A percentile compares a stretch with the other conserved stretches of the same genome.
Conservation (phyloP, 1,284 basidiomycete species). For the Ganoderma boninense region DNA sequence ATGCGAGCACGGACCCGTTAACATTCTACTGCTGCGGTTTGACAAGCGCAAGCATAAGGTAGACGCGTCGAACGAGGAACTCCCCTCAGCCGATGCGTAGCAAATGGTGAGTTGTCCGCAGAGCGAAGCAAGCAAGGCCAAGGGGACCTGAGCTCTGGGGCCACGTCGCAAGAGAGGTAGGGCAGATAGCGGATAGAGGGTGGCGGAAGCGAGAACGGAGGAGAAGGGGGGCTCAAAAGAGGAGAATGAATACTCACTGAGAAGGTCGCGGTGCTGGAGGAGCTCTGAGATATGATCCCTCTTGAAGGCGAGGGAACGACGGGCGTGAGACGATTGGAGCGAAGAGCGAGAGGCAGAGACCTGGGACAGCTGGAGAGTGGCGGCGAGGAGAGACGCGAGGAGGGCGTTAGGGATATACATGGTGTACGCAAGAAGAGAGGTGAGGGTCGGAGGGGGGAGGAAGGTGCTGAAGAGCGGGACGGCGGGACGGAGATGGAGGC, state of each 20-base stretch:
- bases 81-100: neutral
- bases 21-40: neutral
- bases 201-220: neutral
- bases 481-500: conserved; percentile 31
- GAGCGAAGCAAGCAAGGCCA: neutral
- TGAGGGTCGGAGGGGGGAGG: conserved; percentile 11
- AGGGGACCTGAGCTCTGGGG: neutral
- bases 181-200: neutral
- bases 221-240: neutral
- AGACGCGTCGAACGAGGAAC: neutral
- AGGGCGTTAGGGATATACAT: conserved; percentile 32
- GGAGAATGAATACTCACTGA: conserved; percentile 22
- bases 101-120: neutral
- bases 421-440: conserved; percentile 18
- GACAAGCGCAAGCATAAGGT: neutral
- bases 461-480: conserved; percentile 38
- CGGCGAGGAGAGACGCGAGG: conserved; percentile 31
- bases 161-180: neutral
- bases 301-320: conserved; percentile 31
- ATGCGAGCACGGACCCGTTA: neutral
- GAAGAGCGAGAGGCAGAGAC: conserved; percentile 35
- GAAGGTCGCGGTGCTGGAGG: conserved; percentile 22
- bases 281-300: conserved; percentile 18
- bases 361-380: conserved; percentile 29
- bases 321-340: conserved; percentile 35